Evolutionary conservation across 306 rosid genomes (phyloP).

Genomic region (Phaseolus lunatus): DNA sequence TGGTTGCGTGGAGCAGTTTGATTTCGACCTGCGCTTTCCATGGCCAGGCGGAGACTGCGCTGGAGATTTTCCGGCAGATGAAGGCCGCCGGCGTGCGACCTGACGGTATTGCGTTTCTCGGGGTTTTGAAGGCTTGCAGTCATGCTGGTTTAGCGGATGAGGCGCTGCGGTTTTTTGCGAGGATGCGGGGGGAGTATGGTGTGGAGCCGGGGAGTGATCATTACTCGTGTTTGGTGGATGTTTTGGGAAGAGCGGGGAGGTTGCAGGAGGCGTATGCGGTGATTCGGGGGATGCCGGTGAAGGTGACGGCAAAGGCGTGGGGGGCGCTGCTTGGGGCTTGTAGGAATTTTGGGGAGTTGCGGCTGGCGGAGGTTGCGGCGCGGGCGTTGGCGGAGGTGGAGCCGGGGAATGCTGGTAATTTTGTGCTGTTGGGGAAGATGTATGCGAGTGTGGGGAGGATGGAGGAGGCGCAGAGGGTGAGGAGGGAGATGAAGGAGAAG

Average conservation of each 20-base stretch:
- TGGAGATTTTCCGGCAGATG: conserved; percentile 62
- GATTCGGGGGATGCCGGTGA: conserved; percentile 72
- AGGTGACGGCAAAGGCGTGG: conserved; percentile 83
- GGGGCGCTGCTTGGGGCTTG: conserved; percentile 86
- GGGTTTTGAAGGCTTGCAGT: conserved; percentile 76
- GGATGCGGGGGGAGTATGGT: conserved; percentile 60
- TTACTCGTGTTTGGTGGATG: conserved; percentile 83
- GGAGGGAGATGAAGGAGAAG: conserved; percentile 60
- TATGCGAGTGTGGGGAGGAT: conserved; percentile 74
- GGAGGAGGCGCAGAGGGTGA: conserved; percentile 69
- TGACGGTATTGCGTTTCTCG: conserved; percentile 73
- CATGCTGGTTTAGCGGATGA: conserved; percentile 80
- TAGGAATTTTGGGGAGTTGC: conserved; percentile 65
- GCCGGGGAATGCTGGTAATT: conserved; percentile 80
- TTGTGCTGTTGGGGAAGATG: conserved; percentile 67
- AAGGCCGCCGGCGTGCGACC: conserved; percentile 63
- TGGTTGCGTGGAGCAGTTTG: conserved; percentile 79
- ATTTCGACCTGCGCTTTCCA: conserved; percentile 78
- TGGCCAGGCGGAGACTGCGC: conserved; percentile 70
- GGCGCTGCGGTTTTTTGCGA: conserved; percentile 60
- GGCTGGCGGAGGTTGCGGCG: conserved; percentile 75
- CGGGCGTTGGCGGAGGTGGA: conserved; percentile 71
- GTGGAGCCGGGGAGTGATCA: conserved; percentile 74
- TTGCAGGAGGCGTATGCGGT: conserved; percentile 71
- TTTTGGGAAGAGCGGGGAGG: conserved; percentile 79